These are phyloP conservation scores for Phytophthora pistaciae DNA, from an alignment of 352 stramenopile species.

Conservation along the genomic window DNA sequence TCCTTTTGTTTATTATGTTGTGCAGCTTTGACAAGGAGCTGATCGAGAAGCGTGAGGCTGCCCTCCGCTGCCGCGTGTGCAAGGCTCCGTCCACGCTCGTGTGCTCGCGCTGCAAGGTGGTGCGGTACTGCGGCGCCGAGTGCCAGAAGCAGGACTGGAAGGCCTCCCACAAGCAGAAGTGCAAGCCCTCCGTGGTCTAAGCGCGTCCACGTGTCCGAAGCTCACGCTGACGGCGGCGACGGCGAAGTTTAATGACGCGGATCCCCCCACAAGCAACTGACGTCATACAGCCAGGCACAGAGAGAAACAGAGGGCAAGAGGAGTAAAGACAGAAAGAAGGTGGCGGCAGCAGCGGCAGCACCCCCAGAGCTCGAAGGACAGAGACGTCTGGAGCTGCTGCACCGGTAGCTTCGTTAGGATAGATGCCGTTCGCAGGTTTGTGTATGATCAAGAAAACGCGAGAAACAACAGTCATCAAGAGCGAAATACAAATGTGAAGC, in stretches of 20 bases:
- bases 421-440: slow-evolving; percentile 42
- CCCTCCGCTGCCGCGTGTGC: slow-evolving; percentile 84
- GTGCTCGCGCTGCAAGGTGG: slow-evolving; percentile 89
- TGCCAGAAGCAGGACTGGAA: slow-evolving; percentile 94
- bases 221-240: slow-evolving; percentile 28
- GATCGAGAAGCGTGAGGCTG: slow-evolving; percentile 74
- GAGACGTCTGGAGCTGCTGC: slow-evolving; percentile 28
- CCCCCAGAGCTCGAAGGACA: slow-evolving; percentile 23
- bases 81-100: slow-evolving; percentile 79
- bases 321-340: slow-evolving; percentile 30
- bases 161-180: slow-evolving; percentile 85
- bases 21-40: slow-evolving; percentile 77
- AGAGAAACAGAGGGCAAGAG: slow-evolving; percentile 22
- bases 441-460: slow-evolving; percentile 37
- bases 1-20: slow-evolving; percentile 1
- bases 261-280: slow-evolving; percentile 21
- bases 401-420: slow-evolving; percentile 43
- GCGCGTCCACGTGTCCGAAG: slow-evolving; percentile 18
- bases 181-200: slow-evolving; percentile 69
- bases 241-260: slow-evolving; percentile 20
- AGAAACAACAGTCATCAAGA: slow-evolving; percentile 35
- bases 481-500: slow-evolving; percentile 24
- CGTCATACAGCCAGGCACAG: slow-evolving; percentile 26
- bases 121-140: slow-evolving; percentile 87
- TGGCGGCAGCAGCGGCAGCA: slow-evolving; percentile 24